Evolutionary conservation across 768 basidiomycete genomes (phyloP), one percentile per base, ranked within the genome.

Genomic region (Hericium rajendrae): DNA sequence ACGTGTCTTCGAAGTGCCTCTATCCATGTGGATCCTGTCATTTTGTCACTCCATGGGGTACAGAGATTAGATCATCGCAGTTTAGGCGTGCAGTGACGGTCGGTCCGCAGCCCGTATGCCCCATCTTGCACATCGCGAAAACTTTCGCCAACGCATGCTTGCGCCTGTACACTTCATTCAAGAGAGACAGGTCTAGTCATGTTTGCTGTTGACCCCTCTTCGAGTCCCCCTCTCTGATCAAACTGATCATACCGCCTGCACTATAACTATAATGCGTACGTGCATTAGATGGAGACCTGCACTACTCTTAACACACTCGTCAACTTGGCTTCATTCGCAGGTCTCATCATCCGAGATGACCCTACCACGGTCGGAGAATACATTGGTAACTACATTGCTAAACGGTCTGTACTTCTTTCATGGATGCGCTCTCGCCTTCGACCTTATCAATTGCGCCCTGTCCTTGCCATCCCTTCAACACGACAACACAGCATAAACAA

Each of bases 281-380:
- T 46, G 12, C 43, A 13, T n/a, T 15, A 46, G n/a, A 18, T 46
- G 12, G 15, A 46, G 16, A 18, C 6, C 43, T 46, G 20, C 20
- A n/a, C 41, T 43, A 16, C 41, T 15, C 41, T 11, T 43, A 43
- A 43, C 20, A 15, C 41, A 1, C 43, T 46, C 15, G 20, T 6
- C 8, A 8, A 46, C 16, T 13, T 15, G 20, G 32, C 9, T 32
- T 32, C 43, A n/a, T n/a, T 15, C 15, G 15, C 59, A 89, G 87
- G 88, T 75, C 78, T 91, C 65, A 90, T 88, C 69, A 84, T 92
- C 69, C 88, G 90, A 64, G 85, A 92, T 67, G 79, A 86, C 68
- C 76, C 88, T 46, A 40, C 72, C 10, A 66, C 78, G 37, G 90
- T 91, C 56, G 91, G 91, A 60, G 79, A 85, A 67, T 91, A 90